Conservation (phyloP, 148 eudicot species). For the Vaccinium darrowii region DNA sequence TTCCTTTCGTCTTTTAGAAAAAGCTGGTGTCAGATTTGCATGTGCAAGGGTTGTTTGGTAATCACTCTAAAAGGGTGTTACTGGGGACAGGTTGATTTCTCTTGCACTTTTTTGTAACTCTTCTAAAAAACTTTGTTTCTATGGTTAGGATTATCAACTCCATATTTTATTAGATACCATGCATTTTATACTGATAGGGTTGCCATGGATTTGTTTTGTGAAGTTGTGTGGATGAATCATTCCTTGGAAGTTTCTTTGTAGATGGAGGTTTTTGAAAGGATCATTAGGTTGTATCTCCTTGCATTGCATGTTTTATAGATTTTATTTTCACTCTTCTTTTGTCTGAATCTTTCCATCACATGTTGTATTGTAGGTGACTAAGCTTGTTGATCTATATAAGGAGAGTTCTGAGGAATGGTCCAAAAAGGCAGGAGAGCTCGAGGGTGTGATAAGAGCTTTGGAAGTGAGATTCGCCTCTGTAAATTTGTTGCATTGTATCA, state of each 20-base stretch:
- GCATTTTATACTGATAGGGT: neutral
- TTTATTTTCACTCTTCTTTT: neutral
- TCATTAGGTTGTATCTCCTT: neutral
- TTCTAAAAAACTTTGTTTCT: neutral
- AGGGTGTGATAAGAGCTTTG: constrained; percentile 93
- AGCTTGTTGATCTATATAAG: constrained; percentile 84
- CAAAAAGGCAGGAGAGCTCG: constrained; percentile 93
- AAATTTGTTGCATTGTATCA: neutral
- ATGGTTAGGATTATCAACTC: constrained; percentile 1
- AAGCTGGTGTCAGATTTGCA: neutral
- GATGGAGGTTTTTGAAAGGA: neutral
- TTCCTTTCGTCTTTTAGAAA: neutral
- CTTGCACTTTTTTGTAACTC: neutral
- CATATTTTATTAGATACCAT: neutral
- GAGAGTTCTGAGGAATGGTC: constrained; percentile 98
- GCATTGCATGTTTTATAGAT: neutral
- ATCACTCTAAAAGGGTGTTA: neutral
- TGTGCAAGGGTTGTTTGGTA: neutral
- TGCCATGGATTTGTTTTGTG: neutral
- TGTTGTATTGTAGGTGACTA: constrained; percentile 41
- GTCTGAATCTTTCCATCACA: constrained; percentile 1
- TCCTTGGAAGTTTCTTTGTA: neutral
- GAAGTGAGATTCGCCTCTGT: constrained; percentile 45
- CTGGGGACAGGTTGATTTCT: constrained; percentile 1
- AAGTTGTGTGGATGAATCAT: neutral